These are phyloP conservation scores for Bassia scoparia DNA, from an alignment of 148 eudicot species.

Conservation along the genomic window DNA sequence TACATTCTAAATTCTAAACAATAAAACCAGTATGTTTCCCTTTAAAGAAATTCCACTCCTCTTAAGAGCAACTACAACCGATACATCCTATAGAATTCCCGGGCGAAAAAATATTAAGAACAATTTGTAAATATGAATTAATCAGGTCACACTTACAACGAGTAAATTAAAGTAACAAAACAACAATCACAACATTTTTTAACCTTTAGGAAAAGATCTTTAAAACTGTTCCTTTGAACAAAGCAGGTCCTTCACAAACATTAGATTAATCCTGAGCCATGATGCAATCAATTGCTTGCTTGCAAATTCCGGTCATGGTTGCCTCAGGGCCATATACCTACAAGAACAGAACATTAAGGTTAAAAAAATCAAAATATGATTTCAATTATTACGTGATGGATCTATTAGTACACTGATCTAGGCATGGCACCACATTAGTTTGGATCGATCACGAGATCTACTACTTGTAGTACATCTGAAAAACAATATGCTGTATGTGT, in stretches of 20 bases:
- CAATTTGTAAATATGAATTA: too few relatives aligned
- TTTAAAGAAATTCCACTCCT: too few relatives aligned
- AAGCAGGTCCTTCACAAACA: background rate
- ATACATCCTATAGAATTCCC: background rate
- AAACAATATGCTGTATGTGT: too few relatives aligned
- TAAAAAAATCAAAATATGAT: background rate
- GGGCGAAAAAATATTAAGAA: too few relatives aligned
- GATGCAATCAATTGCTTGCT: conserved; percentile 68
- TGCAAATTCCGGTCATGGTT: conserved; percentile 79
- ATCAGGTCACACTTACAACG: background rate
- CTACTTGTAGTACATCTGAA: too few relatives aligned
- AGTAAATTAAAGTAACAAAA: background rate
- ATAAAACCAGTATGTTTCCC: too few relatives aligned
- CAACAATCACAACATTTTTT: background rate
- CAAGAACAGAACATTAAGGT: background rate
- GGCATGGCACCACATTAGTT: background rate
- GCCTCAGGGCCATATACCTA: conserved; percentile 83
- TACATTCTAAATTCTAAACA: too few relatives aligned
- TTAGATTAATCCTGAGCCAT: conserved; percentile 22
- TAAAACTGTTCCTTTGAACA: background rate
- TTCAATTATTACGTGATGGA: too few relatives aligned
- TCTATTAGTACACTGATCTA: background rate
- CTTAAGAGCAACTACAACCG: background rate
- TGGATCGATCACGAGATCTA: background rate
- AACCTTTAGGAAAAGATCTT: background rate